Evolutionary conservation across 768 basidiomycete genomes (phyloP).

Genomic region (Chlorophyllum brunneum): DNA sequence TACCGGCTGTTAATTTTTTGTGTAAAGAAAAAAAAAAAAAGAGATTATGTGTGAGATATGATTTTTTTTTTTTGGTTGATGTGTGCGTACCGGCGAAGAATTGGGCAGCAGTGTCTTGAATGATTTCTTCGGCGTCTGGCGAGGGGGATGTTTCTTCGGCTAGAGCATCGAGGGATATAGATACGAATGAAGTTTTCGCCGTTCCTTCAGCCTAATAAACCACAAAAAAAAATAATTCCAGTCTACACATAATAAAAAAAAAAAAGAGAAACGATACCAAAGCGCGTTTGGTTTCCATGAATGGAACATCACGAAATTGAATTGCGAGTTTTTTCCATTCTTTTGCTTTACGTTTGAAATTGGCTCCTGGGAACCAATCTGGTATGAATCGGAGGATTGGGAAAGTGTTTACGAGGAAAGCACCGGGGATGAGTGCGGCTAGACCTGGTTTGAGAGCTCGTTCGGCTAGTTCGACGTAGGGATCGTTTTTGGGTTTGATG

Average conservation of each 20-base stretch:
- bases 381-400: slow-evolving; percentile 23
- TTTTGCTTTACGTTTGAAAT: slow-evolving; percentile 23
- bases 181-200: not conserved
- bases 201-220: not conserved
- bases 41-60: too few species aligned
- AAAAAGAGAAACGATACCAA: not conserved
- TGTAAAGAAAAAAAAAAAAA: not conserved
- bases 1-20: slow-evolving; percentile 2
- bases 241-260: not conserved
- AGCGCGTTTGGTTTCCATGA: too few species aligned
- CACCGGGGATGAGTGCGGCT: slow-evolving; percentile 14
- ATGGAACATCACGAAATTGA: not conserved
- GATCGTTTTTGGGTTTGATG: slow-evolving; percentile 21
- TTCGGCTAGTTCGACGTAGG: slow-evolving; percentile 19
- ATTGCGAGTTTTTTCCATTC: not conserved
- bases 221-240: not conserved
- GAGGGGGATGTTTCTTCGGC: not conserved
- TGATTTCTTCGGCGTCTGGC: slow-evolving; percentile 12
- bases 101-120: slow-evolving; percentile 34
- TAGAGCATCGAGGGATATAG: slow-evolving; percentile 1
- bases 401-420: slow-evolving; percentile 18
- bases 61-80: too few species aligned
- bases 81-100: slow-evolving; percentile 39
- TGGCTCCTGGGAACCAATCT: slow-evolving; percentile 26
- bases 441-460: slow-evolving; percentile 14